A percentile compares a stretch with the other conserved stretches of the same genome.
phyloP scores from a whole-genome alignment of 768 basidiomycete genomes.

The Boletus sp. region DNA sequence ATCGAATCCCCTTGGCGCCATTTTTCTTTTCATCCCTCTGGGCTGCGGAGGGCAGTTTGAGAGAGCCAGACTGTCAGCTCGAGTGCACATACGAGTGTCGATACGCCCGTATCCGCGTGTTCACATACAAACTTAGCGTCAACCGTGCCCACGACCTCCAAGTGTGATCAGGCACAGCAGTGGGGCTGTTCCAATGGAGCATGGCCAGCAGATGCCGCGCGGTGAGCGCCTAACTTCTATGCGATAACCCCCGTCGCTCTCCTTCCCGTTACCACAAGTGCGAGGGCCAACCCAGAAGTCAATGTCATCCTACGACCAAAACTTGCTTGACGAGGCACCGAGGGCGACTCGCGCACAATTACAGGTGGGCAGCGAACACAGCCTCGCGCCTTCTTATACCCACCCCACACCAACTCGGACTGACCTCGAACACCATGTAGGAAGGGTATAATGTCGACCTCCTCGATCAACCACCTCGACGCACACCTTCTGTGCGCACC shows the following conservation, averaged over 20 bases:
- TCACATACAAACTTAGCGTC: not conserved
- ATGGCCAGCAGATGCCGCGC: not conserved
- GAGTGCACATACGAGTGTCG: not conserved
- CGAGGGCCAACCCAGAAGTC: not conserved
- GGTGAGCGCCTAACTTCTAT: slow-evolving; percentile 19
- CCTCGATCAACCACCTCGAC: slow-evolving; percentile 28
- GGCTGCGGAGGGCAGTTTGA: not conserved
- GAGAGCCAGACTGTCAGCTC: no score
- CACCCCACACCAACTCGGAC: not conserved
- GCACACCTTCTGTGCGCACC: slow-evolving; percentile 17
- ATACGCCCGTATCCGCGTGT: not conserved
- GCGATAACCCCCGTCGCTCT: not conserved
- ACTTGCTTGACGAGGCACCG: slow-evolving; percentile 38
- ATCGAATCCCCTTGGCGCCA: not conserved
- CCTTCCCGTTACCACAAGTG: not conserved
- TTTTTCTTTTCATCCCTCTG: not conserved
- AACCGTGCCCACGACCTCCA: not conserved
- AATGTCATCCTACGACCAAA: slow-evolving; percentile 40
- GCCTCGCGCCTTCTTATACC: not conserved
- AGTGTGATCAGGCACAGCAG: slow-evolving; percentile 17
- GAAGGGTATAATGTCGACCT: slow-evolving; percentile 55
- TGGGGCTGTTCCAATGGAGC: slow-evolving; percentile 22
- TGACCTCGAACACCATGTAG: slow-evolving; percentile 24
- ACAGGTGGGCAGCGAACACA: slow-evolving; percentile 37
- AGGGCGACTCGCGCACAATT: slow-evolving; percentile 41